Percentiles rank a stretch among this genome's conserved stretches.
Conservation (phyloP, 805 yeast genomes). For the Saccharomycopsis sp. region DNA sequence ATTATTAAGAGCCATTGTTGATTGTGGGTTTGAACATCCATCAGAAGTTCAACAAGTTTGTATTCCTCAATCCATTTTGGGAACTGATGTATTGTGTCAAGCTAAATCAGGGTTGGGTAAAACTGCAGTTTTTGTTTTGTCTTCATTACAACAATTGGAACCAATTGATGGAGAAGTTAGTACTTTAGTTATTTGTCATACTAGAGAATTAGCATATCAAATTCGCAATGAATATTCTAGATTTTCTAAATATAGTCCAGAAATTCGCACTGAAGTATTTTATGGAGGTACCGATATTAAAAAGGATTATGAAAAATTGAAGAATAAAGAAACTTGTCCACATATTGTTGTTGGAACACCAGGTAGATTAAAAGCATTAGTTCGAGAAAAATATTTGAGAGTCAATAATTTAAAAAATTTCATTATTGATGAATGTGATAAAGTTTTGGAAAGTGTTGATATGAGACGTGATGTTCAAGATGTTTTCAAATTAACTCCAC, state of each 20-base stretch:
- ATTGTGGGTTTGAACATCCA: constrained; percentile 99
- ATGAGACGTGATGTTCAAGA: constrained; percentile 99
- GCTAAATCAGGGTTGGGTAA: constrained; percentile 99
- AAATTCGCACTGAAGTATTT: constrained; percentile 92
- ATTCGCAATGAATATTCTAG: constrained; percentile 95
- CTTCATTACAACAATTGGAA: constrained; percentile 94
- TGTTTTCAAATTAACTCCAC: constrained; percentile 94
- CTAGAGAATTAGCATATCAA: constrained; percentile 98
- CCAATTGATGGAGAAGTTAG: constrained; percentile 97
- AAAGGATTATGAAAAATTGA: constrained; percentile 80
- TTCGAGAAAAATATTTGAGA: constrained; percentile 83
- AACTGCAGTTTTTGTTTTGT: constrained; percentile 94
- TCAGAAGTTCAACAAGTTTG: constrained; percentile 99
- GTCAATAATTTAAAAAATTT: constrained; percentile 87
- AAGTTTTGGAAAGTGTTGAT: constrained; percentile 82
- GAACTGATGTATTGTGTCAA: constrained; percentile 96
- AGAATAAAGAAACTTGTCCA: constrained; percentile 90
- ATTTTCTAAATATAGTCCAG: constrained; percentile 98
- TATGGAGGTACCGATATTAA: constrained; percentile 90
- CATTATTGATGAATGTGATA: constrained; percentile 97
- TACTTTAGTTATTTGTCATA: constrained; percentile 92
- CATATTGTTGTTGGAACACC: constrained; percentile 98
- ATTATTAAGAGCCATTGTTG: constrained; percentile 93
- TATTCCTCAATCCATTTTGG: constrained; percentile 95
- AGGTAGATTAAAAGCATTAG: constrained; percentile 92